Base-by-base conservation (phyloP, 2,329 filamentous ascomycete species). In the Trichoderma endophyticum region DNA sequence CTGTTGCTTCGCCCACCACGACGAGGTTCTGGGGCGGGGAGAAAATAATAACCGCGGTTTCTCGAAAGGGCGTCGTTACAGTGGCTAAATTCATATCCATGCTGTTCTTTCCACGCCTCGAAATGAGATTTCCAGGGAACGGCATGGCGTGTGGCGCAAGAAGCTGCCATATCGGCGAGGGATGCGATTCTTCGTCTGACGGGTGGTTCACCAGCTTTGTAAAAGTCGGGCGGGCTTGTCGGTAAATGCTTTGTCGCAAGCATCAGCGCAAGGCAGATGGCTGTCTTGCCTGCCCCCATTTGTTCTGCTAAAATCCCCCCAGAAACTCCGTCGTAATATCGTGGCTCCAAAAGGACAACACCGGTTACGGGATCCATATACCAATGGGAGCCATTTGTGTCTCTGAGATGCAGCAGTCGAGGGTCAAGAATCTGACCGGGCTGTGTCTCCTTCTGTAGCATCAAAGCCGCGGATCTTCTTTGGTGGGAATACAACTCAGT, bases 271-370 rank as follows among this genome's bases (percentile, higher is more conserved):
- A 98, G 82, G 74, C 92, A 95, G 12, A 98, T 97, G 30, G 98
- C 82, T 0, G 95, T 98, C 83, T 98, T 98, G 0, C 95, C 95
- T 0, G 88, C 83, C 6, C 91, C 92, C 92, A 95, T 95, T 74
- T 93, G 91, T 78, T 96, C 93, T 0, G 92, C 92, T 15, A 94
- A 82, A 15, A 95, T 92, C 3, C 94, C 95, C 39, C 95, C 94
- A 72, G 87, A 86, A 6, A 91, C 87, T 30, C 89, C 87, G 59
- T 96, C 93, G 75, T 95, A 97, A 72, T 88, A 88, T 3, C 87
- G 86, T 12, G 92, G 90, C n/a, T 92, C 88, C 43, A 85, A 84
- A 0, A 93, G 79, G 62, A 94, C 86, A 0, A 84, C 84, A 0
- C 89, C 88, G 18, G 89, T 86, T 59, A 91, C 87, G 6, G 87